These are phyloP conservation scores for Ophiostoma piceae DNA, from an alignment of 2,329 filamentous ascomycete genomes.

Conservation along the genomic window DNA sequence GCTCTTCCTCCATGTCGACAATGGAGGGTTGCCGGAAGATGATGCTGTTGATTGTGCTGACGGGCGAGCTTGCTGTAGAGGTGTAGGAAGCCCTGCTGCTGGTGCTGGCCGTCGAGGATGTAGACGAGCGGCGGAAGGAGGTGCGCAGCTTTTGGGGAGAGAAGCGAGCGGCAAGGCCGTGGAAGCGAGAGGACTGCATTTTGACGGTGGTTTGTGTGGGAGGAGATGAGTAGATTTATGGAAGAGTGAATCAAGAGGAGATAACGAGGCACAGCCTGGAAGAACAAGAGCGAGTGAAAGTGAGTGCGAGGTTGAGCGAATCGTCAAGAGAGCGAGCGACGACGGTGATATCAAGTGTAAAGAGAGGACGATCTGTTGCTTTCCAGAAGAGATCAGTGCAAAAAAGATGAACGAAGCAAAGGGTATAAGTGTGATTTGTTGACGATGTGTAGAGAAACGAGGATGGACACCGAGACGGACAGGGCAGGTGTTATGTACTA, in stretches of 20 bases:
- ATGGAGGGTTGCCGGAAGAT: slow-evolving; percentile 55
- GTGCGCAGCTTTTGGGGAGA: slow-evolving; percentile 46
- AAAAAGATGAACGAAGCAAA: neutral
- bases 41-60: slow-evolving; percentile 53
- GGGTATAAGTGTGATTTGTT: neutral
- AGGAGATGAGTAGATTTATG: slow-evolving; percentile 26
- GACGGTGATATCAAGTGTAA: neutral
- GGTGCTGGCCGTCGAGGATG: slow-evolving; percentile 35
- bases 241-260: too few relatives aligned
- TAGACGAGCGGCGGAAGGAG: slow-evolving; percentile 48
- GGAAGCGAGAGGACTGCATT: slow-evolving; percentile 48
- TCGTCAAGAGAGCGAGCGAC: neutral
- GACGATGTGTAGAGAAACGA: neutral
- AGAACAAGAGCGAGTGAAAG: neutral
- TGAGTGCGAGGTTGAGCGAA: neutral
- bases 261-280: slow-evolving; percentile 10
- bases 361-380: slow-evolving; percentile 22
- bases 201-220: slow-evolving; percentile 26
- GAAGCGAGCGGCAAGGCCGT: slow-evolving; percentile 48
- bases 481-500: slow-evolving; percentile 7
- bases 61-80: slow-evolving; percentile 43
- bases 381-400: slow-evolving; percentile 18
- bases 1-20: slow-evolving; percentile 54
- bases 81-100: slow-evolving; percentile 40
- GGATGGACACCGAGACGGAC: neutral